Evolutionary conservation across 768 basidiomycete species (phyloP), one percentile per base, ranked within the genome.

Genomic region (Trametes cingulata): DNA sequence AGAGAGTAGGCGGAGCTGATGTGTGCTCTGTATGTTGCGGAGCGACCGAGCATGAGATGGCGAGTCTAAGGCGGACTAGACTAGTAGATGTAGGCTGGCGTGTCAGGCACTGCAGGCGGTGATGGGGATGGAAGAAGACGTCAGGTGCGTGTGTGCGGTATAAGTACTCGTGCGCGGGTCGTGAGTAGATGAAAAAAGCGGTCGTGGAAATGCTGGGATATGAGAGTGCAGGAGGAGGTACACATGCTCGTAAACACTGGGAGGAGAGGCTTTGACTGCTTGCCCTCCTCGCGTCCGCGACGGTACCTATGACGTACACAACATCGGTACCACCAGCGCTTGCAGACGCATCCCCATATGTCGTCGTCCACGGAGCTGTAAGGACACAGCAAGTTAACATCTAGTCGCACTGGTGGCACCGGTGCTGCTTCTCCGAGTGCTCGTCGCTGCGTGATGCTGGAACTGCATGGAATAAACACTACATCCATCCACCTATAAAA

Each of bases 21-120:
- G 36, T 56, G 49, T 5, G 37, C 35, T 36, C 57, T 39, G 42
- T 37, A 49, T 20, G 46, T 45, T 12, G 58, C 42, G 29, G 58
- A 60, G 50, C 54, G 63, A 48, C 58, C n/a, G 19, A 64, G 58
- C 63, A 64, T 64, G 56, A 42, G 47, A 40, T 25, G 36, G 19
- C 15, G 41, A 39, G 33, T 3, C 19, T 22, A 25, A 6, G 5
- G 45, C 8, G 13, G 35, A 7, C n/a, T 40, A 7, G 24, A n/a
- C n/a, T n/a, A n/a, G n/a, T n/a, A 27, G 37, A 22, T 14, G 8
- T 24, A 37, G 46, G 37, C 37, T 4, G 29, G 29, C 46, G 47
- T 57, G 56, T 57, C 47, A 49, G 47, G 56, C 36, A 47, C 54
- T 41, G 37, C 9, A 10, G 45, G 56, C 27, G 37, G 39, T 57